Conservation (phyloP, 148 eudicot species). For the Rhododendron kiyosumense region DNA sequence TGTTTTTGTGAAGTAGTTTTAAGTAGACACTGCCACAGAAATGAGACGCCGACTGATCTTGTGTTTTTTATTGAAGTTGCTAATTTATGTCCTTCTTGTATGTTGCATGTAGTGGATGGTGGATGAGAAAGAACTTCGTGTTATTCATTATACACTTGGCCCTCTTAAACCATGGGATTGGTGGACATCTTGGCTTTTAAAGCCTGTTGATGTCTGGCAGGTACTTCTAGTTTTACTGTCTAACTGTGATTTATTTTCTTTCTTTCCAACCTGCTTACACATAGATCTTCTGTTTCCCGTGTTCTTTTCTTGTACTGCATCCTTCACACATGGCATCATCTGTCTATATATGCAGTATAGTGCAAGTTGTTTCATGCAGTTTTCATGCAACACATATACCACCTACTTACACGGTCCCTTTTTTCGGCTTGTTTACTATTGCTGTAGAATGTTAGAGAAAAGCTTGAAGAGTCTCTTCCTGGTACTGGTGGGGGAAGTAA, state of each 20-base stretch:
- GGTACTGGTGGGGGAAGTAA: constrained; percentile 84
- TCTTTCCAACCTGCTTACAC: neutral
- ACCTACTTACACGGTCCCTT: neutral
- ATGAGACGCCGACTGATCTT: neutral
- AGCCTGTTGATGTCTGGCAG: constrained; percentile 99
- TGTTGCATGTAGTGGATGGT: constrained; percentile 91
- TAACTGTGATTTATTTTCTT: neutral
- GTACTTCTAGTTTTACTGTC: constrained; percentile 26
- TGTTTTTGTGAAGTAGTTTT: neutral
- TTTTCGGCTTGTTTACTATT: constrained; percentile 9
- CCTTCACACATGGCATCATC: neutral
- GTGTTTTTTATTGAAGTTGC: constrained; percentile 4
- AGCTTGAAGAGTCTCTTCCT: constrained; percentile 74
- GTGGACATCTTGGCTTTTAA: constrained; percentile 99
- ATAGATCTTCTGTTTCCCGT: neutral
- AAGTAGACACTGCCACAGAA: neutral
- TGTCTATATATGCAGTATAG: neutral
- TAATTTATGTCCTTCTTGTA: neutral
- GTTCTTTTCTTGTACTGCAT: neutral
- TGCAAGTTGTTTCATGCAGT: neutral
- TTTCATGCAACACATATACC: neutral
- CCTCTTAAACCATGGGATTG: constrained; percentile 99
- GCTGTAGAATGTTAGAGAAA: constrained; percentile 67
- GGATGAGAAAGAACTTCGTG: constrained; percentile 80
- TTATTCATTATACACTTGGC: constrained; percentile 96